phyloP scores from a whole-genome alignment of 2,329 filamentous ascomycete species.

The Ceratocystis lukuohia region DNA sequence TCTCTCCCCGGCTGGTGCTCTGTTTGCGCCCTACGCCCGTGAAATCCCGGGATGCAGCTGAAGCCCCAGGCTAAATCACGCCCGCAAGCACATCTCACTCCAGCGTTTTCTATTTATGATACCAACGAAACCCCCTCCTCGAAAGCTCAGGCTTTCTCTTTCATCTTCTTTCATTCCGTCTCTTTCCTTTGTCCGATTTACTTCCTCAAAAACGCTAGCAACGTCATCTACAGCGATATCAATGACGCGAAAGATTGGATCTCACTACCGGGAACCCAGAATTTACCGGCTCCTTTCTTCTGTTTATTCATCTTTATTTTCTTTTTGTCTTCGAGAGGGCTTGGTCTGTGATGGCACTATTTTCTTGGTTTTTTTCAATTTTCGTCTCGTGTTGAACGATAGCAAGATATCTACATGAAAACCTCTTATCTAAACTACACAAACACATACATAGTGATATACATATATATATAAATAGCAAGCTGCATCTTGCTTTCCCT shows the following conservation, averaged over 20 bases:
- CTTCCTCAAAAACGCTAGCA: background rate
- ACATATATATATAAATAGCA: background rate
- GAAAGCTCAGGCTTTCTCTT: background rate
- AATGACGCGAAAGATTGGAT: background rate
- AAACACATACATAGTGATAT: background rate
- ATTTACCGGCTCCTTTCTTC: slow-evolving; percentile 7
- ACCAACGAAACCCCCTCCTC: background rate
- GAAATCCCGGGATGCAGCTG: background rate
- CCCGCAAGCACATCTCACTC: background rate
- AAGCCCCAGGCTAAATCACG: background rate
- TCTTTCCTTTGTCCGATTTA: background rate
- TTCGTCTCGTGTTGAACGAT: background rate
- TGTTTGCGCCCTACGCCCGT: background rate
- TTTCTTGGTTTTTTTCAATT: background rate
- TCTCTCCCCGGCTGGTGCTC: background rate
- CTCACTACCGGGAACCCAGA: slow-evolving; percentile 5
- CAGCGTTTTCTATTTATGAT: slow-evolving; percentile 3
- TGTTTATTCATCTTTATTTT: slow-evolving; percentile 1
- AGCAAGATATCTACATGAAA: background rate
- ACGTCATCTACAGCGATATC: background rate
- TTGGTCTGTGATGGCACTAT: background rate
- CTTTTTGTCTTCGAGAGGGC: background rate
- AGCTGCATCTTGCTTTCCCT: background rate
- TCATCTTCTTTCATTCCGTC: background rate
- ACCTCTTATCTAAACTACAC: slow-evolving; percentile 6